phyloP scores from a whole-genome alignment of 2,329 filamentous ascomycete genomes.

The Fusarium palustre region DNA sequence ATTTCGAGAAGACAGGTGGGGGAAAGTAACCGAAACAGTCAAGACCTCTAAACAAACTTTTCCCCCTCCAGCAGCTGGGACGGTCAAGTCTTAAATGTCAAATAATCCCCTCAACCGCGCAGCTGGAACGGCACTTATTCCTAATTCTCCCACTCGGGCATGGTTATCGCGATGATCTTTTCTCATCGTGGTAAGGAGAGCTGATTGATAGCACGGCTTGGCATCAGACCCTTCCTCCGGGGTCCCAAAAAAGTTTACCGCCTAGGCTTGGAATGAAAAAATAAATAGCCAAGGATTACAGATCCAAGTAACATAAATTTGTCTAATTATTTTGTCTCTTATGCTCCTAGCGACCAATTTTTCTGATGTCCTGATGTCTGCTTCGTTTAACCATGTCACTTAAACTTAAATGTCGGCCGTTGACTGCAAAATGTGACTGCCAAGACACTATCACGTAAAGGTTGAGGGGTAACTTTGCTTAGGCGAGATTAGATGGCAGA shows the following conservation, averaged over 20 bases:
- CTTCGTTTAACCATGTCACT: conserved; percentile 6
- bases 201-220: conserved; percentile 38
- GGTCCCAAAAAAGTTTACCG: too few species aligned
- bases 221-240: background rate
- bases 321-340: too few species aligned
- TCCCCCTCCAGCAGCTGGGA: too few species aligned
- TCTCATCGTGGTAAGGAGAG: conserved; percentile 9
- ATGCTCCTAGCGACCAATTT: too few species aligned
- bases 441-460: conserved; percentile 22
- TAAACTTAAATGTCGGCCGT: background rate
- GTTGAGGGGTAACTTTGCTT: background rate
- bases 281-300: too few species aligned
- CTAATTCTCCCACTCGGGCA: conserved; percentile 16
- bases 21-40: too few species aligned
- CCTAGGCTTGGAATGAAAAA: too few species aligned
- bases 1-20: too few species aligned
- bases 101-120: background rate
- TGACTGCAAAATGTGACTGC: background rate
- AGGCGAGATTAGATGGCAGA: conserved; percentile 8
- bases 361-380: too few species aligned
- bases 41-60: too few species aligned
- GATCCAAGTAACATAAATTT: too few species aligned
- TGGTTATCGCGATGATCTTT: conserved; percentile 27
- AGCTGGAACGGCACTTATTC: conserved; percentile 9
- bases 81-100: background rate